Conservation (phyloP, 2,329 filamentous ascomycete genomes). For the Penicillium sp. region DNA sequence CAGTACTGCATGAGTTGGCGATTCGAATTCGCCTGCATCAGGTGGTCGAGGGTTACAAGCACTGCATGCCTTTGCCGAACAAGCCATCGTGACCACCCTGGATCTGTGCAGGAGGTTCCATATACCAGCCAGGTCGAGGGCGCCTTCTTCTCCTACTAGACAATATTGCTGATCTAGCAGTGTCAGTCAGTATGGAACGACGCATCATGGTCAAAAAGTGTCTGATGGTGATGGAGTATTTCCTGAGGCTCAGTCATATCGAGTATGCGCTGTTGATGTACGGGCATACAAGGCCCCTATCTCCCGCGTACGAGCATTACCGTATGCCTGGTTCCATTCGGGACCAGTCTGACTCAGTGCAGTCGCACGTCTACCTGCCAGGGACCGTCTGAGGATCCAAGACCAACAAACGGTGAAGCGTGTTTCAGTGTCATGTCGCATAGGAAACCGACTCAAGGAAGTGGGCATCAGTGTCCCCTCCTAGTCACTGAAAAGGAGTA, state of each 20-base stretch:
- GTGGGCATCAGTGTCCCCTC: too few species aligned
- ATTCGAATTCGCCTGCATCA: slow-evolving; percentile 44
- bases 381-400: too few species aligned
- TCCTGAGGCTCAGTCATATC: slow-evolving; percentile 44
- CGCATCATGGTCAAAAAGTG: slow-evolving; percentile 40
- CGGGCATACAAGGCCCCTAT: too few species aligned
- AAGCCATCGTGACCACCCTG: slow-evolving; percentile 35
- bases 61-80: slow-evolving; percentile 32
- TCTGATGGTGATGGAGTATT: slow-evolving; percentile 45
- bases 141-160: slow-evolving; percentile 43
- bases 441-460: too few species aligned
- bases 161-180: slow-evolving; percentile 41
- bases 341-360: too few species aligned
- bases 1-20: slow-evolving; percentile 41
- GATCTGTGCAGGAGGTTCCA: slow-evolving; percentile 38
- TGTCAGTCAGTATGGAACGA: slow-evolving; percentile 31
- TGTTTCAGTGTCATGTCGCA: too few species aligned
- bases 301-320: too few species aligned
- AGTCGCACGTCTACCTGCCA: too few species aligned
- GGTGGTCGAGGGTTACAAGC: slow-evolving; percentile 43
- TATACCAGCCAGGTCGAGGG: slow-evolving; percentile 42
- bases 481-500: too few species aligned
- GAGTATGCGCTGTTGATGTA: slow-evolving; percentile 28
- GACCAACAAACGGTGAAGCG: too few species aligned
- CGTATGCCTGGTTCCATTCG: too few species aligned